These are phyloP conservation scores for Primulina eburnea DNA, from an alignment of 257 asterid genomes.

Conservation along the genomic window DNA sequence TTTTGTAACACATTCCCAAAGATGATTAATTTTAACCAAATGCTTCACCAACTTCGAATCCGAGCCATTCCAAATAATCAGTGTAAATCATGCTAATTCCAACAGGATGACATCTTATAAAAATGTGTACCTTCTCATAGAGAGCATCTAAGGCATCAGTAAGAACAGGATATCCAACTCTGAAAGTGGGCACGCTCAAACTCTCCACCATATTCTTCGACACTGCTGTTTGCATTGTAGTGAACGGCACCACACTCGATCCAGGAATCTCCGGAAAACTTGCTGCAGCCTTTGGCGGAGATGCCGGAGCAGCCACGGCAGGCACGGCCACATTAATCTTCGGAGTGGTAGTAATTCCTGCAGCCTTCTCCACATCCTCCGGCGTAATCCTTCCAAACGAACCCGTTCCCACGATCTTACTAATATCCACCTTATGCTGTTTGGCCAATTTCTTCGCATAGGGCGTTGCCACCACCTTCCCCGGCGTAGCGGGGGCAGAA, in stretches of 20 bases:
- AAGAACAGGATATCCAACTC: conserved; percentile 67
- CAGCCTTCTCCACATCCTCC: conserved; percentile 88
- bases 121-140: conserved; percentile 59
- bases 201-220: conserved; percentile 81
- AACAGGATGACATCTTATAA: not conserved
- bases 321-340: conserved; percentile 34
- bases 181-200: conserved; percentile 64
- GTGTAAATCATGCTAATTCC: not conserved
- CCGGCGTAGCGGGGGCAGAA: conserved; percentile 36
- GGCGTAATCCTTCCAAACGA: conserved; percentile 85
- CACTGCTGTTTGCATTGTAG: conserved; percentile 81
- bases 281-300: conserved; percentile 37
- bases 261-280: conserved; percentile 64
- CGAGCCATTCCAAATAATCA: not conserved
- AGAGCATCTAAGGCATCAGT: conserved; percentile 76
- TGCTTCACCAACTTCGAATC: not conserved
- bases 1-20: not conserved
- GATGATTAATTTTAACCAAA: no score
- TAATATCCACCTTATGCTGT: conserved; percentile 69
- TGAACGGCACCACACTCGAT: conserved; percentile 61
- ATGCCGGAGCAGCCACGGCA: conserved; percentile 28
- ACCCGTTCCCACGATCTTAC: conserved; percentile 68
- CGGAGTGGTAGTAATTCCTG: conserved; percentile 53
- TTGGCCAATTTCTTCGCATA: conserved; percentile 87
- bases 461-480: conserved; percentile 67